These are phyloP conservation scores for Tylopilus felleus DNA, from an alignment of 768 basidiomycete genomes.

Conservation along the genomic window DNA sequence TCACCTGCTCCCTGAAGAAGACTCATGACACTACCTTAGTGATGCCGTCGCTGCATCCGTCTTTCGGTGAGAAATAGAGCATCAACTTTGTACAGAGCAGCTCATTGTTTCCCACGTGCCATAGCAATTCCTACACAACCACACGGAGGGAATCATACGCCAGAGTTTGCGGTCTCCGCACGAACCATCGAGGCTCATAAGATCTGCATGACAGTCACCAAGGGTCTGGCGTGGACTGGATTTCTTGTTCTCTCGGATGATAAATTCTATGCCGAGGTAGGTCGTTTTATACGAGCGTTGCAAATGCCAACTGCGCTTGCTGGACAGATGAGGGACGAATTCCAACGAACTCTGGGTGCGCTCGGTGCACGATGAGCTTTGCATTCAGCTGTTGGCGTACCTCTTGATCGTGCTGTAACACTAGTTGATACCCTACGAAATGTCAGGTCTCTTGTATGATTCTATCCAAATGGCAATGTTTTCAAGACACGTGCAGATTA, in stretches of 20 bases:
- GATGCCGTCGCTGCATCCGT: constrained; percentile 61
- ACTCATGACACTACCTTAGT: constrained; percentile 36
- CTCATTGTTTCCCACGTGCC: constrained; percentile 24
- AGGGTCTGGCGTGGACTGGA: constrained; percentile 60
- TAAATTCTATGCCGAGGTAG: constrained; percentile 54
- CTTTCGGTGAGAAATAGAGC: constrained; percentile 44
- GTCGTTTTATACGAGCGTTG: background rate
- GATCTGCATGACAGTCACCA: constrained; percentile 52
- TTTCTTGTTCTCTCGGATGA: constrained; percentile 57
- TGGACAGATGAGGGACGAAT: constrained; percentile 25
- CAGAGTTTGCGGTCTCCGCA: constrained; percentile 60
- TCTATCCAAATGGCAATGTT: constrained; percentile 16
- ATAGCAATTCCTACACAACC: constrained; percentile 70
- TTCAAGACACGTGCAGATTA: constrained; percentile 21
- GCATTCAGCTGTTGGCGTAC: background rate
- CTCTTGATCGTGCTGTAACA: constrained; percentile 12
- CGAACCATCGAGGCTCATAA: constrained; percentile 59
- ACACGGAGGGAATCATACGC: constrained; percentile 74
- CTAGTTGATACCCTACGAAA: constrained; percentile 13
- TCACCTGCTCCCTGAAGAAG: constrained; percentile 5
- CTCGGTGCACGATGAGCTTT: background rate
- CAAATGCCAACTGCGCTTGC: background rate
- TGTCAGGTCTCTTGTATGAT: constrained; percentile 4
- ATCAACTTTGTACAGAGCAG: background rate
- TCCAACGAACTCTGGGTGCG: constrained; percentile 12